phyloP scores from a whole-genome alignment of 768 basidiomycete species.

The Phylloporus scabripes region DNA sequence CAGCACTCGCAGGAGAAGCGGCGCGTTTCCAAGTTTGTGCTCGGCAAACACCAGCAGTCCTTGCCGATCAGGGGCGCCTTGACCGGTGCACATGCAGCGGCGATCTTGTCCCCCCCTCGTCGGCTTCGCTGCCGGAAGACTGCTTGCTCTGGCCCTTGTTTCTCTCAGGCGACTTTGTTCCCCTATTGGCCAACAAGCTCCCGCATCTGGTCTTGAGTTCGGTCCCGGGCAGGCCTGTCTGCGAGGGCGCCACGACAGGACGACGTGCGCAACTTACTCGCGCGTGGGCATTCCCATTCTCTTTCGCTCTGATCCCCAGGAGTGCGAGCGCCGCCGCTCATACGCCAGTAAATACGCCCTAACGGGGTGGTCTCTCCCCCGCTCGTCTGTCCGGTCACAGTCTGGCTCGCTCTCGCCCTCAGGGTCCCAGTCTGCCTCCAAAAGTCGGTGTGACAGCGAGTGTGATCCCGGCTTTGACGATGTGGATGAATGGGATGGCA shows the following conservation, averaged over 20 bases:
- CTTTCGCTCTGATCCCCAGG: constrained; percentile 2
- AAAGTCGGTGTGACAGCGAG: constrained; percentile 35
- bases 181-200: constrained; percentile 36
- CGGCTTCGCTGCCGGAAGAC: constrained; percentile 83
- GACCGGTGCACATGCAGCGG: constrained; percentile 62
- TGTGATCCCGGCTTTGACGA: neutral
- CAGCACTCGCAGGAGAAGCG: too few relatives aligned
- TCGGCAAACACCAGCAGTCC: constrained; percentile 89
- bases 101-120: constrained; percentile 77
- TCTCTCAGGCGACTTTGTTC: constrained; percentile 64
- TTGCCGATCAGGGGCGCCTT: too few relatives aligned
- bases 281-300: neutral
- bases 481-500: constrained; percentile 3
- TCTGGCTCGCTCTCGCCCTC: constrained; percentile 34
- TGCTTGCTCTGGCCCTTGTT: constrained; percentile 89
- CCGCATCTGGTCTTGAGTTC: constrained; percentile 19
- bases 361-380: constrained; percentile 50
- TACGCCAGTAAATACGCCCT: constrained; percentile 18
- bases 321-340: constrained; percentile 1
- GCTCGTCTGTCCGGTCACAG: constrained; percentile 44
- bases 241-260: constrained; percentile 15
- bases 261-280: constrained; percentile 25
- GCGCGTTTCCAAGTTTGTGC: constrained; percentile 80
- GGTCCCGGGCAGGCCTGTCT: too few relatives aligned
- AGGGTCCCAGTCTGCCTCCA: constrained; percentile 31